These are phyloP conservation scores for Gaillardinia entomophila DNA, from an alignment of 805 yeast species.

Conservation along the genomic window DNA sequence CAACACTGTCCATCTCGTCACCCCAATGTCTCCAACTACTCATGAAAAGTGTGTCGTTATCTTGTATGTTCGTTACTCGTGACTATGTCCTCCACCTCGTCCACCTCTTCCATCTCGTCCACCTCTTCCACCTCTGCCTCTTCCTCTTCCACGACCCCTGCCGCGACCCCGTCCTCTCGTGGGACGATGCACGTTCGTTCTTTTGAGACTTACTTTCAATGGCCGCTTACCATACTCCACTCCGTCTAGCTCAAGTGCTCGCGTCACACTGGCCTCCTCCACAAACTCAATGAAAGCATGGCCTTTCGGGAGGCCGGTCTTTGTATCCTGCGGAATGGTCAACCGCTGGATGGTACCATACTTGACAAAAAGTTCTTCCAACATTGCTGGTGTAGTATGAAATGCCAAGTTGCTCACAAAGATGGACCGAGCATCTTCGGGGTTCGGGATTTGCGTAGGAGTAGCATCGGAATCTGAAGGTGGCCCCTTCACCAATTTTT, in stretches of 20 bases:
- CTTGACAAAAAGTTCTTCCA: constrained; percentile 41
- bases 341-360: constrained; percentile 47
- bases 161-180: constrained; percentile 29
- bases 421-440: too few species aligned
- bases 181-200: constrained; percentile 53
- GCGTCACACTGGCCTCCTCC: constrained; percentile 30
- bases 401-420: constrained; percentile 49
- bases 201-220: constrained; percentile 43
- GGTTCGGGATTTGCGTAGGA: too few species aligned
- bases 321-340: constrained; percentile 44
- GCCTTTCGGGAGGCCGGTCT: constrained; percentile 47
- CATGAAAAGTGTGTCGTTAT: too few species aligned
- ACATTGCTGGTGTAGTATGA: constrained; percentile 43
- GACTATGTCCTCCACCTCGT: constrained; percentile 16
- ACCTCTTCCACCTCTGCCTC: constrained; percentile 26
- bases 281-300: constrained; percentile 62
- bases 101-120: constrained; percentile 26
- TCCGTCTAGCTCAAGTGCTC: constrained; percentile 44
- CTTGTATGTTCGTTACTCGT: too few species aligned
- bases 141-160: constrained; percentile 21
- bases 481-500: too few species aligned
- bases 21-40: too few species aligned
- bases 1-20: too few species aligned
- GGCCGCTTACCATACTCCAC: constrained; percentile 40
- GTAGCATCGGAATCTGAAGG: too few species aligned